Base-by-base conservation (phyloP, 108 stramenopile genomes). In the Craspedostauros australis region DNA sequence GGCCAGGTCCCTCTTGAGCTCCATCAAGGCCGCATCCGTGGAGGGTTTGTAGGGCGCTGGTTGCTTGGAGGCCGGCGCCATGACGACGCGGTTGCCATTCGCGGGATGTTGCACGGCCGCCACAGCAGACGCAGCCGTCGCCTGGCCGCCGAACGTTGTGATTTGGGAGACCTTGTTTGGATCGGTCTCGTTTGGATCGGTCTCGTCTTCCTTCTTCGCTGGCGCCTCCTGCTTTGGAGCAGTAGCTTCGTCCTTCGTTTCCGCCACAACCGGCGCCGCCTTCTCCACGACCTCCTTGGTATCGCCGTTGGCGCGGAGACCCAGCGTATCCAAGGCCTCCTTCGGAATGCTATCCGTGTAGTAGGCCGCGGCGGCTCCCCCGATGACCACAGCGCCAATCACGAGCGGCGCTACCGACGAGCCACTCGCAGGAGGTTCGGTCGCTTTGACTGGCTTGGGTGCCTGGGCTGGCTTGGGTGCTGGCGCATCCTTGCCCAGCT, bases 41-140 rank as follows among this genome's bases (percentile, higher is more conserved):
- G 60, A 46, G 5, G 44, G 61, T 29, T 39, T 50, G 39, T 31
- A 36, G 32, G 43, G 44, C 1, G 26, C 16, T 32, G 39, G 32
- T 39, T 39, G 12, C 27, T 40, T 47, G 22, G 33, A 15, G 22
- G 46, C 39, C 3, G 62, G 36, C 26, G 30, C 50, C 31, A 47
- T 61, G 29, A 28, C 57, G 31, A 69, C 72, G 5, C 71, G 56
- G 45, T 66, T 70, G 38, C 74, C 78, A 27, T 55, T 54, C 33
- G 43, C 50, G 39, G 74, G 66, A 43, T 77, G 65, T 39, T 54
- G 66, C 47, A 51, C 21, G 11, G 40, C 20, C 2, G 59, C 28
- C 36, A 39, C 60, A 1, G 46, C 62, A 12, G 43, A 36, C 45
- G 50, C 37, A 7, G 43, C 59, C 19, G 59, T 34, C 54, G 54